These are phyloP conservation scores for Dothideomycetes sp. DNA, from an alignment of 2,329 filamentous ascomycete genomes.

Conservation along the genomic window DNA sequence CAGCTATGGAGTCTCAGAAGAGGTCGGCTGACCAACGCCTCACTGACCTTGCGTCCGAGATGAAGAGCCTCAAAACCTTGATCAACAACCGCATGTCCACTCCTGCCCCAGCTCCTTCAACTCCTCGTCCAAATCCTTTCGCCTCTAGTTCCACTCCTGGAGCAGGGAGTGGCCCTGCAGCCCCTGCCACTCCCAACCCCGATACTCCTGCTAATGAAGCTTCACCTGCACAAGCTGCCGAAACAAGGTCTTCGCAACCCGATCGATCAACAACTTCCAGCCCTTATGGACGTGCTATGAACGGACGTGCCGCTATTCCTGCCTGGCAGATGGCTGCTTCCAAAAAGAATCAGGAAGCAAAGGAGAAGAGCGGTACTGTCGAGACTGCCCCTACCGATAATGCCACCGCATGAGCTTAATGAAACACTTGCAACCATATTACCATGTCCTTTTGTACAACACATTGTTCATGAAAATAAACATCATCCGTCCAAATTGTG, in stretches of 20 bases:
- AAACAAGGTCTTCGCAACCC: background rate
- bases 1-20: slow-evolving; percentile 80
- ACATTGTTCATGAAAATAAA: no score
- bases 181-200: slow-evolving; percentile 18
- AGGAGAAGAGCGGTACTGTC: slow-evolving; percentile 11
- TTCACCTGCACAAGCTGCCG: slow-evolving; percentile 24
- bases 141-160: slow-evolving; percentile 8
- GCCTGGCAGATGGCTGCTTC: slow-evolving; percentile 46
- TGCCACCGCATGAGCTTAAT: slow-evolving; percentile 2
- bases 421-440: no score
- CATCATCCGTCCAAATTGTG: no score
- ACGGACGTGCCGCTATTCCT: slow-evolving; percentile 34
- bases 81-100: slow-evolving; percentile 53
- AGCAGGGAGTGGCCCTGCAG: background rate
- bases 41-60: slow-evolving; percentile 74
- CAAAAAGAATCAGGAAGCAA: slow-evolving; percentile 35
- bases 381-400: slow-evolving; percentile 8
- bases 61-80: slow-evolving; percentile 86
- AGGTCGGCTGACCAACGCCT: slow-evolving; percentile 71
- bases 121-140: background rate
- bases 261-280: slow-evolving; percentile 12
- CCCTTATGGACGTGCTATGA: slow-evolving; percentile 14
- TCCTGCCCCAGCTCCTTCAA: slow-evolving; percentile 5
- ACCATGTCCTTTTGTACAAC: no score
- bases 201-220: slow-evolving; percentile 12